These are phyloP conservation scores for Bruguiera parviflora DNA, from an alignment of 345 rosid species.

Conservation along the genomic window DNA sequence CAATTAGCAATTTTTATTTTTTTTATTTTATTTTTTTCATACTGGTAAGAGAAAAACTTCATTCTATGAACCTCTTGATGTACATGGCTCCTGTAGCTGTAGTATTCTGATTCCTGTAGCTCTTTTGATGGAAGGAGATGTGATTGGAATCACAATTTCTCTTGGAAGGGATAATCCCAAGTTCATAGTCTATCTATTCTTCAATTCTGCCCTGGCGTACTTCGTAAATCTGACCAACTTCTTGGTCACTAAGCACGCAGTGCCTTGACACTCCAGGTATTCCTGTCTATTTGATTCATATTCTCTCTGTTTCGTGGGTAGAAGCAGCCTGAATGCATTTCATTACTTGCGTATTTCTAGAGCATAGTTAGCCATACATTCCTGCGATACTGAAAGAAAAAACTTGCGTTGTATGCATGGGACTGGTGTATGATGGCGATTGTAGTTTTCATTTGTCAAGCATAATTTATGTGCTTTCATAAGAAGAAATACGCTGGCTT, in stretches of 20 bases:
- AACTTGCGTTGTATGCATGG: not conserved
- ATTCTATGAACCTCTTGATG: slow-evolving; percentile 50
- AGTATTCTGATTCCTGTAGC: slow-evolving; percentile 35
- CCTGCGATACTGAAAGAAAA: not conserved
- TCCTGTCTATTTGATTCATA: not conserved
- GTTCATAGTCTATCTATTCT: slow-evolving; percentile 35
- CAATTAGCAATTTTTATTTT: not conserved
- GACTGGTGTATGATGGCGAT: not conserved
- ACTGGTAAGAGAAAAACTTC: slow-evolving; percentile 40
- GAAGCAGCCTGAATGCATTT: not conserved
- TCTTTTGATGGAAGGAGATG: slow-evolving; percentile 35
- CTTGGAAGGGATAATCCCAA: slow-evolving; percentile 36
- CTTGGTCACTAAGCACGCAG: slow-evolving; percentile 45
- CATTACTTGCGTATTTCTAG: not conserved
- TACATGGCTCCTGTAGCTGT: slow-evolving; percentile 55
- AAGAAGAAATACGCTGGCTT: not conserved
- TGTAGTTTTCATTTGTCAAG: not conserved
- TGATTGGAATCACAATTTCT: slow-evolving; percentile 37
- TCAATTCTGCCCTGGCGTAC: slow-evolving; percentile 45
- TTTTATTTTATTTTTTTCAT: not conserved
- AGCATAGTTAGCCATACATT: not conserved
- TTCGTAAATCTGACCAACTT: slow-evolving; percentile 45
- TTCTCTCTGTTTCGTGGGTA: not conserved
- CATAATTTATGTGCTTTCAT: not conserved
- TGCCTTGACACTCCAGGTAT: slow-evolving; percentile 52